phyloP scores from a whole-genome alignment of 2,329 filamentous ascomycete genomes.

The Talaromyces sp. region DNA sequence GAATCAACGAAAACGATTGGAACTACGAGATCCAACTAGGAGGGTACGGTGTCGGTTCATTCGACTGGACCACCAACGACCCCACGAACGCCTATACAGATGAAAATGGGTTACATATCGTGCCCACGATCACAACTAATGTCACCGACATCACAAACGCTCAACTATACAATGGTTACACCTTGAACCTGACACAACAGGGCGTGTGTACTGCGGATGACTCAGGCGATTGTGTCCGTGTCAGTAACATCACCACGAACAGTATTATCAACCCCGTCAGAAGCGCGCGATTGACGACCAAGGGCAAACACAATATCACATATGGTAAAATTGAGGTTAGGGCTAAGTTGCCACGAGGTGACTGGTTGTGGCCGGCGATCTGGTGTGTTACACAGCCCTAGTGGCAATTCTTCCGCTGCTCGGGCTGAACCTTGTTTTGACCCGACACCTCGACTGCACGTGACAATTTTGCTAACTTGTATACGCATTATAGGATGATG shows the following conservation, averaged over 20 bases:
- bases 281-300: conserved; percentile 15
- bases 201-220: conserved; percentile 10
- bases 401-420: neutral
- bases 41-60: conserved; percentile 15
- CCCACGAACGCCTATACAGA: conserved; percentile 14
- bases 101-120: conserved; percentile 12
- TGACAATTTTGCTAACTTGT: neutral
- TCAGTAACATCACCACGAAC: conserved; percentile 10
- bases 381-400: conserved; percentile 10
- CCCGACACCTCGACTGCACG: neutral
- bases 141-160: conserved; percentile 7
- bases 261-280: conserved; percentile 15
- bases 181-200: conserved; percentile 15
- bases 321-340: conserved; percentile 16
- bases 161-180: conserved; percentile 12
- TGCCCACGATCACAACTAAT: conserved; percentile 9
- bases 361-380: conserved; percentile 17
- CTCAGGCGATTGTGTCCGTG: conserved; percentile 1
- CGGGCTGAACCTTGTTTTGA: conserved; percentile 9
- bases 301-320: conserved; percentile 18
- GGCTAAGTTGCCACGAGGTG: conserved; percentile 14
- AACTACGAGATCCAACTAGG: conserved; percentile 16
- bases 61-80: conserved; percentile 17
- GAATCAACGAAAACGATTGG: conserved; percentile 15
- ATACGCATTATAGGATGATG: conserved; percentile 10